Conservation (phyloP, 257 asterid genomes). For the Striga asiatica region DNA sequence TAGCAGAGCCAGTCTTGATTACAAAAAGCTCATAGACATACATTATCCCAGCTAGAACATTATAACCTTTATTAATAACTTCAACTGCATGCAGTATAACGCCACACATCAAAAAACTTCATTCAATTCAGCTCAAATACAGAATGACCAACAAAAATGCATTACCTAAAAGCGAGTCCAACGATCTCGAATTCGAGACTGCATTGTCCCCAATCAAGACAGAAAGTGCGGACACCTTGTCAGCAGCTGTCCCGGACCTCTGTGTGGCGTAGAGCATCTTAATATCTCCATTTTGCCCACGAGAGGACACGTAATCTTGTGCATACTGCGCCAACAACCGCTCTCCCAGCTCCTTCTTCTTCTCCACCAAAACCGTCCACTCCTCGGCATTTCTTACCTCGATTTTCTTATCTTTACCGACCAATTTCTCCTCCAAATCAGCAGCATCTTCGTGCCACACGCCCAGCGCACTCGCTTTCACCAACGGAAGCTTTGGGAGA, state of each 20-base stretch:
- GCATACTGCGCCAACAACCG: conserved; percentile 67
- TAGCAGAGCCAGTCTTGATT: conserved; percentile 2
- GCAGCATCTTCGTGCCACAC: conserved; percentile 64
- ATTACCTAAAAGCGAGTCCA: conserved; percentile 78
- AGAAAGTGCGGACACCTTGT: conserved; percentile 84
- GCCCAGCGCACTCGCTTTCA: conserved; percentile 41
- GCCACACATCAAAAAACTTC: neutral
- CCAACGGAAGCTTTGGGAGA: conserved; percentile 68
- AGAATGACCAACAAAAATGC: neutral
- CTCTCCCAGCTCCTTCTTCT: conserved; percentile 74
- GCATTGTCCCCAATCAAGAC: conserved; percentile 91
- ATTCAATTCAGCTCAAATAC: neutral
- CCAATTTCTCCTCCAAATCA: conserved; percentile 60
- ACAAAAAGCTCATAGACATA: too few relatives aligned
- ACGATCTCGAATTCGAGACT: conserved; percentile 66
- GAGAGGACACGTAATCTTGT: conserved; percentile 54
- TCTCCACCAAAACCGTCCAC: conserved; percentile 70
- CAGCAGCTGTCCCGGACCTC: conserved; percentile 95
- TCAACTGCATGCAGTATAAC: neutral
- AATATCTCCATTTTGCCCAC: conserved; percentile 78
- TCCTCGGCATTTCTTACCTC: conserved; percentile 39
- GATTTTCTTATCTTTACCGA: conserved; percentile 44
- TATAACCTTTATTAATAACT: neutral
- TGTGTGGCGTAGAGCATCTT: conserved; percentile 80
- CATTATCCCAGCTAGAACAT: too few relatives aligned